Percentiles rank a stretch among this genome's conserved stretches.
Evolutionary conservation across 805 yeast species (phyloP).

Genomic region (Cyberlindnera sargentensis): DNA sequence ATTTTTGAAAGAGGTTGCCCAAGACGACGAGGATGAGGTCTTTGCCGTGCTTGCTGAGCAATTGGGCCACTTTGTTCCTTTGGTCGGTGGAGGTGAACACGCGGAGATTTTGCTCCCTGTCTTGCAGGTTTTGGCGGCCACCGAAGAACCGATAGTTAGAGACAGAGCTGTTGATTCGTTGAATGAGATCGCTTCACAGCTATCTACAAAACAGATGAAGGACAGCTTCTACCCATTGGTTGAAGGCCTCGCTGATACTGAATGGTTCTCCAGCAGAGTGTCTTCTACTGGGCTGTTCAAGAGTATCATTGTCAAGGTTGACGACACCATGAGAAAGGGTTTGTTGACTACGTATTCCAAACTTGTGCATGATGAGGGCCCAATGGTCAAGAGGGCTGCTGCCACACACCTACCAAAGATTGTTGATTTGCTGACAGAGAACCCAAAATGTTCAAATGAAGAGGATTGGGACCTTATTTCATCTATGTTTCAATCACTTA

Average conservation of each 20-base stretch:
- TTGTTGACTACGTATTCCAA: constrained; percentile 62
- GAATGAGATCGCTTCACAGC: constrained; percentile 57
- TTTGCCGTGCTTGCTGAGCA: constrained; percentile 90
- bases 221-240: constrained; percentile 69
- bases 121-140: constrained; percentile 76
- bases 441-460: constrained; percentile 39
- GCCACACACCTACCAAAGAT: constrained; percentile 76
- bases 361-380: constrained; percentile 83
- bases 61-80: constrained; percentile 80
- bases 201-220: constrained; percentile 56
- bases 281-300: constrained; percentile 88
- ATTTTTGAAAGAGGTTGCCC: constrained; percentile 76
- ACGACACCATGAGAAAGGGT: constrained; percentile 46
- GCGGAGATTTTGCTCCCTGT: constrained; percentile 52
- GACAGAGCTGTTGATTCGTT: constrained; percentile 89
- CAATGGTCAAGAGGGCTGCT: constrained; percentile 96
- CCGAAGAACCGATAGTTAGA: constrained; percentile 94
- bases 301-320: constrained; percentile 54
- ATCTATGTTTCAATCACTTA: constrained; percentile 73
- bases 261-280: constrained; percentile 91
- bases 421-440: constrained; percentile 50
- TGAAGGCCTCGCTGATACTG: constrained; percentile 72
- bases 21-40: constrained; percentile 98
- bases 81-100: constrained; percentile 73
- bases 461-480: constrained; percentile 72